Conservation (phyloP, 2,329 filamentous ascomycete species). For the Ceratocystis cubensis region DNA sequence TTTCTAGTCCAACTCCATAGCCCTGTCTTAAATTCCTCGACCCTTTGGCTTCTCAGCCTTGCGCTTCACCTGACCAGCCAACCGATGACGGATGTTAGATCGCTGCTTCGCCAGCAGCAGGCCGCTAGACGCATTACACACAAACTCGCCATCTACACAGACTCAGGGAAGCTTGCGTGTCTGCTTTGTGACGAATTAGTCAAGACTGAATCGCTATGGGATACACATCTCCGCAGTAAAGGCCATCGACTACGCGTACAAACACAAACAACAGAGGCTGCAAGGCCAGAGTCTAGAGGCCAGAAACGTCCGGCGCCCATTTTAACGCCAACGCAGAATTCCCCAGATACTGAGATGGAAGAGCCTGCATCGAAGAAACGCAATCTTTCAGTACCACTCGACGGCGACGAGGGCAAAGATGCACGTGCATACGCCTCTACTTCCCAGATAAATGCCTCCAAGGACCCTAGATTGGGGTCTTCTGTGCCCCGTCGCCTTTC, state of each 20-base stretch:
- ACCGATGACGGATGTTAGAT: slow-evolving; percentile 64
- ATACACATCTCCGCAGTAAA: slow-evolving; percentile 43
- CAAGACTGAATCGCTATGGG: slow-evolving; percentile 56
- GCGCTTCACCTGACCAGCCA: slow-evolving; percentile 14
- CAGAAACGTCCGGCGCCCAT: slow-evolving; percentile 26
- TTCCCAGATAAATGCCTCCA: background rate
- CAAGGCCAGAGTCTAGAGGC: slow-evolving; percentile 15
- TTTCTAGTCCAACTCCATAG: slow-evolving; percentile 15
- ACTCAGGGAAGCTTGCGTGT: slow-evolving; percentile 55
- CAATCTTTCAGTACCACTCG: background rate
- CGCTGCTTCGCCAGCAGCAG: slow-evolving; percentile 66
- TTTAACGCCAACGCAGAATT: slow-evolving; percentile 24
- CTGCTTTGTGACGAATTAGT: slow-evolving; percentile 51
- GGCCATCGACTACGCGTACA: slow-evolving; percentile 30
- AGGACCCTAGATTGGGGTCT: background rate
- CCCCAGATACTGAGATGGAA: background rate
- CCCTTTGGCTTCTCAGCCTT: background rate
- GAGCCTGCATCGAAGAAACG: slow-evolving; percentile 6
- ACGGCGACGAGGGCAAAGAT: background rate
- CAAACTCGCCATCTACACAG: slow-evolving; percentile 54
- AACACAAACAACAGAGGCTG: slow-evolving; percentile 22
- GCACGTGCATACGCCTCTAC: background rate
- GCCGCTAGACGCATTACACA: slow-evolving; percentile 60
- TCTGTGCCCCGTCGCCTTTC: slow-evolving; percentile 34
- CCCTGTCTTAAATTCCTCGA: slow-evolving; percentile 9